Evolutionary conservation across 176 grass and related monocot genomes (phyloP).

Genomic region (Dactylis glomerata): DNA sequence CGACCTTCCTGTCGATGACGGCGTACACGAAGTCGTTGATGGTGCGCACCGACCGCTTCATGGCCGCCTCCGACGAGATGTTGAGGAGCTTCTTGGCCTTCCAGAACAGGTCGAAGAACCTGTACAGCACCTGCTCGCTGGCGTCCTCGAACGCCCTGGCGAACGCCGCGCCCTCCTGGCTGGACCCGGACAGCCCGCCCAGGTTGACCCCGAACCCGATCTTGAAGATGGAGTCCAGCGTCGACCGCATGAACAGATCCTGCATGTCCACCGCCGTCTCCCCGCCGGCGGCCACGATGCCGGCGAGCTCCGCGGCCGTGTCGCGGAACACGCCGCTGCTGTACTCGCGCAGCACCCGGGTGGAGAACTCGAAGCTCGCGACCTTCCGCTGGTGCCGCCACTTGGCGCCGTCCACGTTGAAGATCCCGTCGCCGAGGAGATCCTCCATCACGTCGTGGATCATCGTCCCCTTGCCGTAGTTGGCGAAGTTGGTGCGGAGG

Average conservation of each 20-base stretch:
- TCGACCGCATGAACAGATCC: slow-evolving; percentile 65
- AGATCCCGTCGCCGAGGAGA: slow-evolving; percentile 82
- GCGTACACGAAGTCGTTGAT: slow-evolving; percentile 65
- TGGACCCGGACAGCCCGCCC: slow-evolving; percentile 35
- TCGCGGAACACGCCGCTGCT: slow-evolving; percentile 67
- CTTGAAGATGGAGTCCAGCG: slow-evolving; percentile 74
- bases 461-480: slow-evolving; percentile 68
- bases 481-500: slow-evolving; percentile 81
- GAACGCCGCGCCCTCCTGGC: slow-evolving; percentile 37
- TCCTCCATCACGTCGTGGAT: slow-evolving; percentile 41
- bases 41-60: slow-evolving; percentile 51
- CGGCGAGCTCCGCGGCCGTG: slow-evolving; percentile 51
- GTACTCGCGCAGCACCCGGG: slow-evolving; percentile 60
- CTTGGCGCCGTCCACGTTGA: slow-evolving; percentile 65
- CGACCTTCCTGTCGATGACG: slow-evolving; percentile 43
- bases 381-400: slow-evolving; percentile 88
- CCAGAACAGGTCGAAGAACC: slow-evolving; percentile 68
- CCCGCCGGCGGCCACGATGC: slow-evolving; percentile 28
- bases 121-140: slow-evolving; percentile 42
- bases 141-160: slow-evolving; percentile 72
- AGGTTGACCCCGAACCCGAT: slow-evolving; percentile 61
- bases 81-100: slow-evolving; percentile 57
- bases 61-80: slow-evolving; percentile 53
- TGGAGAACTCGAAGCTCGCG: slow-evolving; percentile 68
- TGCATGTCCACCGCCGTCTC: slow-evolving; percentile 41